Percentiles rank a stretch among this genome's conserved stretches.
Conservation (phyloP, 140 eudicot genomes). For the Erigeron philadelphicus region DNA sequence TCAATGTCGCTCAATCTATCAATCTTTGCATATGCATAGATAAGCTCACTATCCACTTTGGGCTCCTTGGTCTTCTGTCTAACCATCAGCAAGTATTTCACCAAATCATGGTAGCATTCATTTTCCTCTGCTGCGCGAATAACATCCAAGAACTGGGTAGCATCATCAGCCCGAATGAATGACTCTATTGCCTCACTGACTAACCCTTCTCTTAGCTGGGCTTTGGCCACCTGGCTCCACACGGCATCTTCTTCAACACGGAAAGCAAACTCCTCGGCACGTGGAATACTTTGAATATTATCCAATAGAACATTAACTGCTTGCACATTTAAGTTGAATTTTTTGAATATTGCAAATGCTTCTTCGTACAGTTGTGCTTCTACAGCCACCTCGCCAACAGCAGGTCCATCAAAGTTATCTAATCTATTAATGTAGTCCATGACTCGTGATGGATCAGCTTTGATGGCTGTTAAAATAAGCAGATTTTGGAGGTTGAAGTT, state of each 20-base stretch:
- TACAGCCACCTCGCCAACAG: constrained; percentile 98
- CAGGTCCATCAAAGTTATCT: constrained; percentile 98
- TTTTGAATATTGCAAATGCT: constrained; percentile 90
- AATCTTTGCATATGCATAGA: constrained; percentile 92
- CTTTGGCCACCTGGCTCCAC: constrained; percentile 98
- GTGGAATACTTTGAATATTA: constrained; percentile 70
- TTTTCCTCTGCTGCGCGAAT: constrained; percentile 75
- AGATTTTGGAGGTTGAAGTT: constrained; percentile 94
- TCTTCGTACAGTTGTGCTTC: constrained; percentile 93
- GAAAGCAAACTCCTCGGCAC: constrained; percentile 95
- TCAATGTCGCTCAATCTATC: constrained; percentile 91
- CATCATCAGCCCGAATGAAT: constrained; percentile 90
- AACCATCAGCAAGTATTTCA: constrained; percentile 85
- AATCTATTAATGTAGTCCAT: constrained; percentile 90
- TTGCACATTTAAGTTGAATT: constrained; percentile 88
- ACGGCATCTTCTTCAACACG: constrained; percentile 99
- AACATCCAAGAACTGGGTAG: constrained; percentile 91
- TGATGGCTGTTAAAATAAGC: constrained; percentile 88
- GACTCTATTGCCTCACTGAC: constrained; percentile 99
- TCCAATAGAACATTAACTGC: constrained; percentile 90
- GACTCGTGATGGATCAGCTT: constrained; percentile 94
- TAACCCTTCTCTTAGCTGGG: constrained; percentile 86
- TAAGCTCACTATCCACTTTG: constrained; percentile 90
- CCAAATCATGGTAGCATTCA: constrained; percentile 80
- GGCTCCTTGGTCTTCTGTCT: constrained; percentile 93